A percentile compares a stretch with the other conserved stretches of the same genome.
Conservation (phyloP, 2,329 filamentous ascomycete genomes). For the Botrytis sinoallii region DNA sequence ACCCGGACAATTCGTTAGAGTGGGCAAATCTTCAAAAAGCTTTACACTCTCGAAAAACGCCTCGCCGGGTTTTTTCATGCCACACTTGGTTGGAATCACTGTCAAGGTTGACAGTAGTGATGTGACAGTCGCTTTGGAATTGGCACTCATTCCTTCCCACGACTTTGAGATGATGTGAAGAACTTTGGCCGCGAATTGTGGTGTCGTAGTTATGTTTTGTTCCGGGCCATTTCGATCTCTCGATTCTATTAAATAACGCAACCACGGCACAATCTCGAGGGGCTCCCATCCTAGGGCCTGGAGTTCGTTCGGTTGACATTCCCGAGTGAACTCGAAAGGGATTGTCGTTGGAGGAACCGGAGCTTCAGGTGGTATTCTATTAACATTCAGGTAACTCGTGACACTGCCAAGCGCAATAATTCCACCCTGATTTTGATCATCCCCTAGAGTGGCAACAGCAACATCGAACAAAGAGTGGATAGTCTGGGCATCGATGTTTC, state of each 20-base stretch:
- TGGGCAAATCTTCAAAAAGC: constrained; percentile 88
- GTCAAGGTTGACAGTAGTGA: constrained; percentile 64
- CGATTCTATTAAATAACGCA: constrained; percentile 73
- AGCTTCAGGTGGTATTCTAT: constrained; percentile 74
- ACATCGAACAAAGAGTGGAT: constrained; percentile 72
- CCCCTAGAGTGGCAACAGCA: constrained; percentile 68
- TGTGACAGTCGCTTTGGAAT: constrained; percentile 63
- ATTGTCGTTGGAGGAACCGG: constrained; percentile 80
- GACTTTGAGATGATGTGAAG: constrained; percentile 80
- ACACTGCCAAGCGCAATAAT: constrained; percentile 78
- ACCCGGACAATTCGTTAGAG: constrained; percentile 69
- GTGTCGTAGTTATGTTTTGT: constrained; percentile 67
- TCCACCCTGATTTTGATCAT: constrained; percentile 57
- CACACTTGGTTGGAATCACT: constrained; percentile 84
- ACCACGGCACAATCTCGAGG: constrained; percentile 80
- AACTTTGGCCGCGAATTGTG: constrained; percentile 73
- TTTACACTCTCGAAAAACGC: constrained; percentile 93
- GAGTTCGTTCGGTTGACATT: constrained; percentile 64
- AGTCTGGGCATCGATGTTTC: constrained; percentile 67
- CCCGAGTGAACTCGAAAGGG: constrained; percentile 77
- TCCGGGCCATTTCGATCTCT: constrained; percentile 55
- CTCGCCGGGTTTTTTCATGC: constrained; percentile 81
- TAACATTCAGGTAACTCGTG: constrained; percentile 69
- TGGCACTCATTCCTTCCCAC: constrained; percentile 75
- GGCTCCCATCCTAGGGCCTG: constrained; percentile 83